Evolutionary conservation across 148 eudicot genomes (phyloP), one percentile per base, ranked within the genome.

Genomic region (Pouteria glomerata): DNA sequence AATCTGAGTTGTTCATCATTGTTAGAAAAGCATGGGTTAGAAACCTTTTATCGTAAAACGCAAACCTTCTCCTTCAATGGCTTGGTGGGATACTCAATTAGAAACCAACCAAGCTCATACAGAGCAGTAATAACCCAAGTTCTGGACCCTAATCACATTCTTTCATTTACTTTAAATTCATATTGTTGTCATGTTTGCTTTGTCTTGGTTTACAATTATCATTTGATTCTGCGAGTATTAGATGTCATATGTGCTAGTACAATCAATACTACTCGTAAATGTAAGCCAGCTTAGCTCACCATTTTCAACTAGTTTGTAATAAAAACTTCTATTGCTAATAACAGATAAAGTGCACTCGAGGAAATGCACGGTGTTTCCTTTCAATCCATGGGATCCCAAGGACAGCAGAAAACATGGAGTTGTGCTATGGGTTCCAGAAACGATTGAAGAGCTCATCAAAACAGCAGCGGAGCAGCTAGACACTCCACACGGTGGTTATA

Each of bases 381-480:
- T 39, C 44, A 5, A 39, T 10, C 44, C 44, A 39, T 39, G 44
- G 44, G 5, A 10, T 39, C 44, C 44, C 44, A 39, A 39, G 44
- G 44, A 39, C 44, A 5, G 7, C 5, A 39, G 10, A 10, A 39
- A 39, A 39, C 44, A 39, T 29, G 97, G 97, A 61, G 80, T 88
- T 39, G 89, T 88, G 26, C 23, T 92, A 70, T 92, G 97, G 97
- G 85, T 89, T 58, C 91, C 93, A 31, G 68, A 74, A 24, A 84
- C 84, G 31, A 82, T 91, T 14, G 88, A 84, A 8, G 90, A 90
- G 69, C 88, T 90, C 57, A 72, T 92, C 48, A 68, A 76, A 64
- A 51, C 47, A 47, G 96, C 96, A 63, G 63, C 84, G 39, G 73
- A 85, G 70, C 81, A 87, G 73, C 81, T 94, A 21, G 69, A 82